phyloP scores from a whole-genome alignment of 164 flowering plant species.

The Piper longum region DNA sequence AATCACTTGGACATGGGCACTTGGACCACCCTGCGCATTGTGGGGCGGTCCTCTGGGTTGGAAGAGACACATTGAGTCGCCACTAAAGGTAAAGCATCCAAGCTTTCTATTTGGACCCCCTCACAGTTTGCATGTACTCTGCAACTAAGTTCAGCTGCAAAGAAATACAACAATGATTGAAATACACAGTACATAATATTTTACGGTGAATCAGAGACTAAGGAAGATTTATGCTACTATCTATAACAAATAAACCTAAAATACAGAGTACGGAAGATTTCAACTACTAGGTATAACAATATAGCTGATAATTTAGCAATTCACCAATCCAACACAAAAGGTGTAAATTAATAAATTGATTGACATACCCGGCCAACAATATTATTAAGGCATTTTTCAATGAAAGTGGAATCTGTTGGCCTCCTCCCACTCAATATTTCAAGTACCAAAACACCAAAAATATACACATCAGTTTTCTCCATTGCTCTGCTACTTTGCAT shows the following conservation, averaged over 20 bases:
- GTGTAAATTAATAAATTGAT: neutral
- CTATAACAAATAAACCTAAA: too few species aligned
- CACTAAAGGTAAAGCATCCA: slow-evolving; percentile 62
- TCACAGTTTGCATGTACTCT: slow-evolving; percentile 66
- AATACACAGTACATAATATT: too few species aligned
- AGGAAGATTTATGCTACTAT: too few species aligned
- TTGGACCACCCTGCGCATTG: slow-evolving; percentile 89
- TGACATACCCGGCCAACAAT: slow-evolving; percentile 94
- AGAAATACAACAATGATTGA: neutral
- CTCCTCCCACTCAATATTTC: slow-evolving; percentile 89
- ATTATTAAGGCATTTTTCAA: slow-evolving; percentile 90
- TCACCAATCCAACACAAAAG: too few species aligned
- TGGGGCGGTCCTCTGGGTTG: slow-evolving; percentile 74
- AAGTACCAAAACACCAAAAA: slow-evolving; percentile 88
- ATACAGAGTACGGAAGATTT: too few species aligned
- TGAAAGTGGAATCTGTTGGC: slow-evolving; percentile 94
- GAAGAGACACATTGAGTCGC: slow-evolving; percentile 91
- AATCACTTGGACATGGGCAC: slow-evolving; percentile 91
- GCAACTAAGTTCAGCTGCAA: slow-evolving; percentile 77
- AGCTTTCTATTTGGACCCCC: slow-evolving; percentile 64
- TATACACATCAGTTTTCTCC: slow-evolving; percentile 94
- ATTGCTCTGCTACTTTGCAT: slow-evolving; percentile 99
- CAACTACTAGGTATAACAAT: too few species aligned
- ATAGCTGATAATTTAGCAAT: too few species aligned
- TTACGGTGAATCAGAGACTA: too few species aligned